These are phyloP conservation scores for Aureobasidium subglaciale DNA, from an alignment of 2,329 filamentous ascomycete species.

Conservation along the genomic window DNA sequence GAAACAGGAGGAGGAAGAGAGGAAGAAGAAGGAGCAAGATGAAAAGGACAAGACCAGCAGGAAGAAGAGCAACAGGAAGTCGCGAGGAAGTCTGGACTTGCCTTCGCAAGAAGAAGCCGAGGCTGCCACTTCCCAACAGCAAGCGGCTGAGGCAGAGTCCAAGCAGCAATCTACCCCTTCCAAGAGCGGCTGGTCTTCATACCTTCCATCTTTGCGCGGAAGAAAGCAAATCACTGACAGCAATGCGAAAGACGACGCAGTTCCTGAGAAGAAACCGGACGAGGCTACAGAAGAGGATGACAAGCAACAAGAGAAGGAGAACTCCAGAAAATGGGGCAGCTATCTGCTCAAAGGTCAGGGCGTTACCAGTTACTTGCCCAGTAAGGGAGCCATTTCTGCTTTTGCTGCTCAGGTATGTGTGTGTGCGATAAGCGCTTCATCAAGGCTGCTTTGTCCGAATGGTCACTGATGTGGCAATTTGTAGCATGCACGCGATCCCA, in stretches of 20 bases:
- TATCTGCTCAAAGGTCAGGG: slow-evolving; percentile 43
- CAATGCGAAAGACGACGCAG: slow-evolving; percentile 16
- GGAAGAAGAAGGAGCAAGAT: slow-evolving; percentile 18
- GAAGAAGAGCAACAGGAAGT: slow-evolving; percentile 9
- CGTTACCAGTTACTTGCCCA: slow-evolving; percentile 42
- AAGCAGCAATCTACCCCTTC: slow-evolving; percentile 3
- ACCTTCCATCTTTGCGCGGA: slow-evolving; percentile 17
- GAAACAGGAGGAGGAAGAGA: slow-evolving; percentile 1
- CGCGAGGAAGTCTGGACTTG: slow-evolving; percentile 14
- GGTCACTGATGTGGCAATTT: background rate
- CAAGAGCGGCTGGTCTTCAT: slow-evolving; percentile 17
- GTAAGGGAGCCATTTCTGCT: slow-evolving; percentile 36
- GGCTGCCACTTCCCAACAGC: background rate
- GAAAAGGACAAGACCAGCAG: slow-evolving; percentile 13
- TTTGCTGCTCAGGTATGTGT: slow-evolving; percentile 34
- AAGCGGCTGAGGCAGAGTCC: background rate
- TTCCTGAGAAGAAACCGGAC: slow-evolving; percentile 17
- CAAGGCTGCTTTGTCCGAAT: background rate
- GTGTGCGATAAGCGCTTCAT: background rate
- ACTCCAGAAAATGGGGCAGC: slow-evolving; percentile 37
- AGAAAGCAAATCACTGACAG: slow-evolving; percentile 18
- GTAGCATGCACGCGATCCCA: slow-evolving; percentile 38
- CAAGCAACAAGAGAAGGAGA: slow-evolving; percentile 27
- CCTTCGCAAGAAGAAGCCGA: slow-evolving; percentile 17
- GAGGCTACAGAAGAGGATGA: slow-evolving; percentile 22